These are phyloP conservation scores for Sordariomycetes sp. DNA, from an alignment of 2,329 filamentous ascomycete species.

Conservation along the genomic window DNA sequence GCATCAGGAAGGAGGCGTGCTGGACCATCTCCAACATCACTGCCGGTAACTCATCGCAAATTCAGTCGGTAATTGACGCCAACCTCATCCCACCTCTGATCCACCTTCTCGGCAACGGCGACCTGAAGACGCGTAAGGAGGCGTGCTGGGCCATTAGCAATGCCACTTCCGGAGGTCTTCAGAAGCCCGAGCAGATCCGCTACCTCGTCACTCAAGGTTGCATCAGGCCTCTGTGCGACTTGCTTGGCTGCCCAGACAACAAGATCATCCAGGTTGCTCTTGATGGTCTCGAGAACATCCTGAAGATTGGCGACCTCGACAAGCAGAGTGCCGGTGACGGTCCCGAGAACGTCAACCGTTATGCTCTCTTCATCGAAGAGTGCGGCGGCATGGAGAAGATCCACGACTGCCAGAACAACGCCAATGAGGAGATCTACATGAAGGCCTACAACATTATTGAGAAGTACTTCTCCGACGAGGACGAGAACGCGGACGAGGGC, in stretches of 20 bases:
- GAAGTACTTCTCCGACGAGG: slow-evolving; percentile 99
- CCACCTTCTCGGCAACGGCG: slow-evolving; percentile 89
- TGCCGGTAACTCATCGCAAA: slow-evolving; percentile 94
- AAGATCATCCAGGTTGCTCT: slow-evolving; percentile 99
- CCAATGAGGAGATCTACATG: slow-evolving; percentile 99
- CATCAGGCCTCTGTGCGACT: slow-evolving; percentile 94
- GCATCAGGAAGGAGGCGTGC: slow-evolving; percentile 98
- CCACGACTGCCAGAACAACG: slow-evolving; percentile 99
- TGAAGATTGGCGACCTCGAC: slow-evolving; percentile 98
- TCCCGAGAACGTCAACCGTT: slow-evolving; percentile 81
- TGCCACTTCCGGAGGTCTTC: slow-evolving; percentile 90
- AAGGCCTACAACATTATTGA: slow-evolving; percentile 99
- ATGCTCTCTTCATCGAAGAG: slow-evolving; percentile 96
- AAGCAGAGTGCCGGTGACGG: slow-evolving; percentile 77
- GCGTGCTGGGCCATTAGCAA: slow-evolving; percentile 99
- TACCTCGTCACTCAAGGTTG: slow-evolving; percentile 90
- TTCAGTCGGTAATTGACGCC: slow-evolving; percentile 91
- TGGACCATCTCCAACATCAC: slow-evolving; percentile 99
- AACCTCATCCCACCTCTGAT: slow-evolving; percentile 96
- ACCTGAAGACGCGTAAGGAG: slow-evolving; percentile 98
- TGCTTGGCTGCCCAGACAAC: slow-evolving; percentile 94
- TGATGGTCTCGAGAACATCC: slow-evolving; percentile 96
- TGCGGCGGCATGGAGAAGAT: slow-evolving; percentile 99
- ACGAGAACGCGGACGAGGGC: slow-evolving; percentile 79
- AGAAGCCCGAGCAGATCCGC: slow-evolving; percentile 97